Percentiles rank a stretch among this genome's conserved stretches.
Evolutionary conservation across 352 stramenopile species (phyloP).

Genomic region (Globisporangium heterothallicum): DNA sequence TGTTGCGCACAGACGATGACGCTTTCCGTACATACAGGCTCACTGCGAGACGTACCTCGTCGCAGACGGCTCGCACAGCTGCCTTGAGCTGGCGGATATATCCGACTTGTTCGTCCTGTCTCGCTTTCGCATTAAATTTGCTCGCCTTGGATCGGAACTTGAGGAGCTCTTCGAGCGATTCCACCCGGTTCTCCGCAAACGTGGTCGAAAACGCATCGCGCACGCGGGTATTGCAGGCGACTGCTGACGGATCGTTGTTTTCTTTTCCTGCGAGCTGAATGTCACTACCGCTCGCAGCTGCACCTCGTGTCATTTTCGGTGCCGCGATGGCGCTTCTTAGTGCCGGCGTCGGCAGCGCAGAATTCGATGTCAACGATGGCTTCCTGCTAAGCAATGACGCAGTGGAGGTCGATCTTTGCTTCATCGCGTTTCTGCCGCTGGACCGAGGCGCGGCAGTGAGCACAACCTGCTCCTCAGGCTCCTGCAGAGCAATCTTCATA

Average conservation of each 20-base stretch:
- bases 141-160: constrained; percentile 54
- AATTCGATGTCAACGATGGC: not conserved
- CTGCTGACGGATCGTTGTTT: constrained; percentile 12
- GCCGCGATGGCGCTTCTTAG: not conserved
- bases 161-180: constrained; percentile 46
- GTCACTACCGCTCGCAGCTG: not conserved
- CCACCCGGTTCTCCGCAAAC: constrained; percentile 29
- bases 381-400: constrained; percentile 13
- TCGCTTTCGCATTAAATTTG: constrained; percentile 58
- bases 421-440: constrained; percentile 12
- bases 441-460: constrained; percentile 8
- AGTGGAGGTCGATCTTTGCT: constrained; percentile 8
- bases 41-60: constrained; percentile 19
- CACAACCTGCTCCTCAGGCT: constrained; percentile 5
- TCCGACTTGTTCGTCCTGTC: constrained; percentile 47
- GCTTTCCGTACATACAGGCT: not conserved
- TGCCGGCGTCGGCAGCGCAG: not conserved
- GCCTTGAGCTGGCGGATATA: constrained; percentile 58
- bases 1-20: constrained; percentile 1
- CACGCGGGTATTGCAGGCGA: constrained; percentile 14
- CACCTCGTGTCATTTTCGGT: constrained; percentile 5
- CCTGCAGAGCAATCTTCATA: not conserved
- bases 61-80: constrained; percentile 26
- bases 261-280: constrained; percentile 4
- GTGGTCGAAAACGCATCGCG: constrained; percentile 25